phyloP scores from a whole-genome alignment of 352 stramenopile species.

The Phytophthora kernoviae region DNA sequence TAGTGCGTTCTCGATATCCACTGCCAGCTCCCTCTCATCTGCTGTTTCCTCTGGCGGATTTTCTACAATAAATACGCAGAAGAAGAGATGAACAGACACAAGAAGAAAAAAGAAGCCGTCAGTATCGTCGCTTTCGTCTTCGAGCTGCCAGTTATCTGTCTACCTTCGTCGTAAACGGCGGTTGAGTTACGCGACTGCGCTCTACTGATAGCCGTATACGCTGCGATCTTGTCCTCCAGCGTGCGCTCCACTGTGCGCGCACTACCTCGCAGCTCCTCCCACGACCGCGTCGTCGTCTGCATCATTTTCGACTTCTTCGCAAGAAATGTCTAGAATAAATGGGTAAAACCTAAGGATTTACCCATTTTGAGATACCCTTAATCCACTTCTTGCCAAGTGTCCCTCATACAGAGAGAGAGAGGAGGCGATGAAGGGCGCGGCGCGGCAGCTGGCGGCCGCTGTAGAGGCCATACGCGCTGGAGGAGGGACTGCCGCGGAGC shows the following conservation, averaged over 20 bases:
- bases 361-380: not conserved
- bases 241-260: slow-evolving; percentile 74
- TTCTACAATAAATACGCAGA: too few species aligned
- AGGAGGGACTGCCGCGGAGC: slow-evolving; percentile 31
- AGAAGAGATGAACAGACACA: too few species aligned
- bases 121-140: slow-evolving; percentile 5
- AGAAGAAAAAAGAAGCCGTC: not conserved
- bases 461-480: slow-evolving; percentile 52
- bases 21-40: slow-evolving; percentile 64
- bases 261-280: slow-evolving; percentile 77
- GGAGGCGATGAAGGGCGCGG: slow-evolving; percentile 39
- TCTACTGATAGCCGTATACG: slow-evolving; percentile 69
- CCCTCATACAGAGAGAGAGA: not conserved
- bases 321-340: not conserved
- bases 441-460: slow-evolving; percentile 49
- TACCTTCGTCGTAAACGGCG: slow-evolving; percentile 68
- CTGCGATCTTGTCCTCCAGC: slow-evolving; percentile 83
- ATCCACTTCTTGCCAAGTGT: not conserved
- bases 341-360: not conserved
- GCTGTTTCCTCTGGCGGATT: slow-evolving; percentile 62
- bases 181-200: slow-evolving; percentile 35
- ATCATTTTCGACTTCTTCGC: slow-evolving; percentile 39
- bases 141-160: not conserved
- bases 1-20: slow-evolving; percentile 82
- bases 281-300: slow-evolving; percentile 65